Conservation (phyloP, 164 flowering plant genomes). For the Tetracentron sinense region DNA sequence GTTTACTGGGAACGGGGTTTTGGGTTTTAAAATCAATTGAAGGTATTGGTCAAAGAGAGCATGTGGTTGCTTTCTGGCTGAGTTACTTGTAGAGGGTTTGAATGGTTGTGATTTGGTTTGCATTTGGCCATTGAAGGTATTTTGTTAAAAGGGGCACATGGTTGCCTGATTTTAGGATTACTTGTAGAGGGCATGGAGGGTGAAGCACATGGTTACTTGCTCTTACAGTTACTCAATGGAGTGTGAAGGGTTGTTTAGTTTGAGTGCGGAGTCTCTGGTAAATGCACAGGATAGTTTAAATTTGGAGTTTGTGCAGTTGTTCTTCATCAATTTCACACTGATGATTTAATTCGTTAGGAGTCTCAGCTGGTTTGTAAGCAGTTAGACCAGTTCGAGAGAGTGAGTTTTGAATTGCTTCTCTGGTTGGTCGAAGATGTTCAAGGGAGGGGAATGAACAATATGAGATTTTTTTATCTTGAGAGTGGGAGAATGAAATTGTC, state of each 20-base stretch:
- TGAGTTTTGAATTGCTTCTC: too few relatives aligned
- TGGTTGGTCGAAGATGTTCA: not conserved
- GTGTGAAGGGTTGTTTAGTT: not conserved
- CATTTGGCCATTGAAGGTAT: too few relatives aligned
- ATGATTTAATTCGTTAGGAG: too few relatives aligned
- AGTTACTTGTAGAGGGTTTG: constrained; percentile 6
- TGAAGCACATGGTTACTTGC: constrained; percentile 12
- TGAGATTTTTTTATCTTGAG: not conserved
- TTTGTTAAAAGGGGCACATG: too few relatives aligned
- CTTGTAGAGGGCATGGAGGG: too few relatives aligned
- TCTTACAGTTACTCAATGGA: not conserved
- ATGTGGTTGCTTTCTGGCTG: constrained; percentile 14
- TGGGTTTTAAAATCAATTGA: not conserved
- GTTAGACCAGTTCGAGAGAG: too few relatives aligned
- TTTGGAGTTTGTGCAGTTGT: too few relatives aligned
- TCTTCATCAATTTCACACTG: too few relatives aligned
- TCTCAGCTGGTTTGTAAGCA: too few relatives aligned
- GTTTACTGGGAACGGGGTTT: not conserved
- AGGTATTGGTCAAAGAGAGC: constrained; percentile 6
- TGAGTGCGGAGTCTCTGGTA: not conserved
- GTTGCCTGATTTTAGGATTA: too few relatives aligned
- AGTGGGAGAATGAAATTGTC: not conserved
- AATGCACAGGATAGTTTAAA: too few relatives aligned
- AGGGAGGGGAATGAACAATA: not conserved
- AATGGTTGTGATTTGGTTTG: too few relatives aligned